Base-by-base conservation (phyloP, 768 basidiomycete species). In the Albatrellus ellisii region DNA sequence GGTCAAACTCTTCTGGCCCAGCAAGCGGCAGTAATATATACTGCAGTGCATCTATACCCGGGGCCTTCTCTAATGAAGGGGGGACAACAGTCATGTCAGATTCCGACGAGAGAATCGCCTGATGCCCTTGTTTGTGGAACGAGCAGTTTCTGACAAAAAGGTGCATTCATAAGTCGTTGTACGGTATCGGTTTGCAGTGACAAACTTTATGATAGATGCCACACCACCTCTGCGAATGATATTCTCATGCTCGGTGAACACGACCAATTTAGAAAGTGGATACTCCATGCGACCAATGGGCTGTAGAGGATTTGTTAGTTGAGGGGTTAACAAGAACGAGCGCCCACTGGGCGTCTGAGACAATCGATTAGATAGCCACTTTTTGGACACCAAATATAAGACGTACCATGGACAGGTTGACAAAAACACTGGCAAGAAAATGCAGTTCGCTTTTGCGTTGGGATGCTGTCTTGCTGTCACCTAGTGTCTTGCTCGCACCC, bases 381-480 rank as follows among this genome's bases (percentile, higher is more conserved):
- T 17, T 5, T 12, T 7, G 2, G 17, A 26, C 22, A 8, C 9
- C 18, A 8, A 26, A 4, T 4, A 24, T 24, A 10, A 4, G 14
- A 66, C 78, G 54, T 55, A 91, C 92, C 49, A 75, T 72, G 39
- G 75, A 83, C 42, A 95, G 60, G 56, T 98, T 98, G 9, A 91
- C 90, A 55, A 97, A 95, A 10, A 97, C 94, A 48, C 81, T 87
- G 1, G 92, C 79, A 17, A 98, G 65, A 60, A 98, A 98, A 61
- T 98, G 84, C 14, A 94, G 68, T 35, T 81, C 68, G 36, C 79
- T 88, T 62, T 90, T 91, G 34, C 79, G 64, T 31, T 59, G 56
- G 36, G 69, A 67, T 51, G 71, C 69, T 20, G 66, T 64, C 1
- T 63, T 56, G 20, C 75, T 70, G 14, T 60, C 59, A 12, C 65